Percentiles rank a stretch among this genome's conserved stretches.
Evolutionary conservation across 192 early-diverging fungal species (phyloP).

Genomic region (Chytriomyces sp.): DNA sequence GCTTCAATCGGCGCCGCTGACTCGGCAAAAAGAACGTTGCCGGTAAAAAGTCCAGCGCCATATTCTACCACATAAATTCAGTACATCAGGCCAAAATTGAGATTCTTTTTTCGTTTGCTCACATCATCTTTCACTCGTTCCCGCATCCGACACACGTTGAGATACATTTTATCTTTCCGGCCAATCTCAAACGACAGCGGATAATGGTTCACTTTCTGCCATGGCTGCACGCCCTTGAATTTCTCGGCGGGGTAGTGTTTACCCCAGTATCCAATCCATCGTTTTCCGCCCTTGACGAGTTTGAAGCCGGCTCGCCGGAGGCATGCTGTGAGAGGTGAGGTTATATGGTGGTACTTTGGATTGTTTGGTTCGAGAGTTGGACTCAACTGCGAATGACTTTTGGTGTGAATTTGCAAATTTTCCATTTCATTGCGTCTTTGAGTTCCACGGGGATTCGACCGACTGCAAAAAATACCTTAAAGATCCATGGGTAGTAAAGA

Average conservation of each 20-base stretch:
- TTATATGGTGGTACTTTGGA: neutral
- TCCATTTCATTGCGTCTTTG: slow-evolving; percentile 45
- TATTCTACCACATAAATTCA: neutral
- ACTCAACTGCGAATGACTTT: slow-evolving; percentile 51
- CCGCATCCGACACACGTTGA: slow-evolving; percentile 30
- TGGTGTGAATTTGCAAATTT: slow-evolving; percentile 50
- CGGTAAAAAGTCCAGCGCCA: slow-evolving; percentile 45
- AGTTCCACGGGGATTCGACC: slow-evolving; percentile 27
- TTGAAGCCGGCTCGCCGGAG: slow-evolving; percentile 47
- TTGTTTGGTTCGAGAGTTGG: neutral
- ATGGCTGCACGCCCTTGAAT: slow-evolving; percentile 48
- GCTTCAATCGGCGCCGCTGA: slow-evolving; percentile 35
- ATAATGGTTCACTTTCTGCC: slow-evolving; percentile 63
- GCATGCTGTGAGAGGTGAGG: slow-evolving; percentile 31
- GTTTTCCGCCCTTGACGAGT: slow-evolving; percentile 41
- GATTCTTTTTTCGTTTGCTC: neutral
- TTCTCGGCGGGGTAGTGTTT: slow-evolving; percentile 48
- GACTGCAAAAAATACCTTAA: slow-evolving; percentile 20
- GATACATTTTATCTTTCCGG: slow-evolving; percentile 53
- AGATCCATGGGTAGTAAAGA: neutral
- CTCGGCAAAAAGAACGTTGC: slow-evolving; percentile 51
- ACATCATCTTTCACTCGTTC: slow-evolving; percentile 36
- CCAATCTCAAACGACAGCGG: slow-evolving; percentile 59
- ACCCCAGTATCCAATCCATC: slow-evolving; percentile 57
- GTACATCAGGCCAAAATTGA: neutral